These are phyloP conservation scores for Claviceps monticola DNA, from an alignment of 2,329 filamentous ascomycete genomes.

Conservation along the genomic window DNA sequence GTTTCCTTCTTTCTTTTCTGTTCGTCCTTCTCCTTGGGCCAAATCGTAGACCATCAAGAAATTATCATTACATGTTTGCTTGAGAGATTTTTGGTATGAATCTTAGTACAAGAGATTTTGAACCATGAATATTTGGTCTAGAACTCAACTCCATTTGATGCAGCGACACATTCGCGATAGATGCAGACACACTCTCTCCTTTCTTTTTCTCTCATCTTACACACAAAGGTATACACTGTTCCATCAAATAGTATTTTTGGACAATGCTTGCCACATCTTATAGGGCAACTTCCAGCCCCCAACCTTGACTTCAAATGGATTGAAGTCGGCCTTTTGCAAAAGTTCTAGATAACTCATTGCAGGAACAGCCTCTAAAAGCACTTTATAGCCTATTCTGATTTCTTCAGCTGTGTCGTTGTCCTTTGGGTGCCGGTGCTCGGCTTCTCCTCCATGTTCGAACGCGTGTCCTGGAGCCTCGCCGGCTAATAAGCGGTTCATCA, in stretches of 20 bases:
- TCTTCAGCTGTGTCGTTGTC: constrained; percentile 25
- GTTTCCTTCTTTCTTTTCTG: background rate
- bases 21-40: too few relatives aligned
- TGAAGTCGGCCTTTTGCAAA: constrained; percentile 71
- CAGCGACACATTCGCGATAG: too few relatives aligned
- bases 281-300: constrained; percentile 72
- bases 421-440: constrained; percentile 42
- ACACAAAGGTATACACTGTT: background rate
- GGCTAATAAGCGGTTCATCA: constrained; percentile 66
- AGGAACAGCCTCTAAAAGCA: constrained; percentile 67
- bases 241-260: constrained; percentile 32
- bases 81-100: too few relatives aligned
- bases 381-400: constrained; percentile 54
- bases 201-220: too few relatives aligned
- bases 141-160: too few relatives aligned
- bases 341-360: constrained; percentile 66
- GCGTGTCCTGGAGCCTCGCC: constrained; percentile 69
- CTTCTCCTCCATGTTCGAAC: constrained; percentile 75
- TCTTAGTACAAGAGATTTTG: too few relatives aligned
- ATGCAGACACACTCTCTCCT: too few relatives aligned
- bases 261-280: constrained; percentile 45
- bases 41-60: too few relatives aligned
- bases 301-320: constrained; percentile 55
- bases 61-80: too few relatives aligned
- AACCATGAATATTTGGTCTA: too few relatives aligned